Evolutionary conservation across 768 basidiomycete species (phyloP).

Genomic region (Hericium rajendrae): DNA sequence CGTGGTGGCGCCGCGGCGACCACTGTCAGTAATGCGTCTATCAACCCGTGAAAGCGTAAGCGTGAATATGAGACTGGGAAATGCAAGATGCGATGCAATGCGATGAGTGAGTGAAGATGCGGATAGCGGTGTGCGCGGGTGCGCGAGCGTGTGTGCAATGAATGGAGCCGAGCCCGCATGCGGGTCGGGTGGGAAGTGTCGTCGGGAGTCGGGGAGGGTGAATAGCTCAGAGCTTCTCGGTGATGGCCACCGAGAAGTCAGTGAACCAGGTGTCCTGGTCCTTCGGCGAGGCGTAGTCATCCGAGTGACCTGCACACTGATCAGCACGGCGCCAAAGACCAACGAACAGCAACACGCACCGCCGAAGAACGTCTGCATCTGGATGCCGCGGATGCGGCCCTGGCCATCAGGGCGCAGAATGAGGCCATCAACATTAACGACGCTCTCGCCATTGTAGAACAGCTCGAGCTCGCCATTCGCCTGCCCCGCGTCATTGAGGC

Average conservation of each 20-base stretch:
- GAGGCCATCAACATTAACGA: conserved; percentile 47
- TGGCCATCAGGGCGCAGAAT: conserved; percentile 33
- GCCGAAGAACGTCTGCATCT: conserved; percentile 77
- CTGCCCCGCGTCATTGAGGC: conserved; percentile 61
- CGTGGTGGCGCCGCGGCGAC: too few species aligned
- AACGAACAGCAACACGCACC: conserved; percentile 30
- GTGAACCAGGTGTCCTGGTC: conserved; percentile 57
- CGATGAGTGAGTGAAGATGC: too few species aligned
- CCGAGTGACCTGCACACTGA: conserved; percentile 29
- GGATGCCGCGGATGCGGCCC: conserved; percentile 54
- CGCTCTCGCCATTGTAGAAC: conserved; percentile 54
- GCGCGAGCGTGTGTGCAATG: too few species aligned
- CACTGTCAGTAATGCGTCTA: too few species aligned
- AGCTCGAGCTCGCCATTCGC: conserved; percentile 67
- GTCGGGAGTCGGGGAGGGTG: not conserved
- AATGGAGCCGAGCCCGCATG: too few species aligned
- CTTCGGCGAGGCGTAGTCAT: conserved; percentile 48
- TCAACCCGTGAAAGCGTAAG: too few species aligned
- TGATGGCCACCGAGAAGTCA: conserved; percentile 60
- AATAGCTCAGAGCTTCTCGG: conserved; percentile 20
- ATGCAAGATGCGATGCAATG: too few species aligned
- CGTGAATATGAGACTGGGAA: too few species aligned
- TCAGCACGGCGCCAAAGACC: conserved; percentile 5
- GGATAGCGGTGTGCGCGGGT: too few species aligned
- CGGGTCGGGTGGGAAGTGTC: too few species aligned